phyloP scores from a whole-genome alignment of 495 filamentous ascomycete genomes.

The Xylaria curta region DNA sequence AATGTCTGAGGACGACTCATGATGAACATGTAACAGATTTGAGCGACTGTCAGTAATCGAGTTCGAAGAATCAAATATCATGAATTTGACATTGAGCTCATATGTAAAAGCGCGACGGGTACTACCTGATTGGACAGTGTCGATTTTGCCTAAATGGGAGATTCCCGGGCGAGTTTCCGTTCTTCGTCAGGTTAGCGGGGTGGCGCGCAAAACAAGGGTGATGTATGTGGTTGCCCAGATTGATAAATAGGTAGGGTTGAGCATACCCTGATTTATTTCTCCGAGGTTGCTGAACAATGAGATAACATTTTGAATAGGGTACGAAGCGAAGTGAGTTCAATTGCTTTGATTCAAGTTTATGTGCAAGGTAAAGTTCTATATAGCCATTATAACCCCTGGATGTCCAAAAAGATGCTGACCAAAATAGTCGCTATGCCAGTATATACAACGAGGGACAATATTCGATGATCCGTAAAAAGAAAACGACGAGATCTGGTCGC shows the following conservation, averaged over 20 bases:
- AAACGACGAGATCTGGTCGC: neutral
- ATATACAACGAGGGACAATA: conserved; percentile 22
- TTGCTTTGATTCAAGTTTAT: conserved; percentile 10
- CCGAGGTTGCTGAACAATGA: neutral
- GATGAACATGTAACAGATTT: neutral
- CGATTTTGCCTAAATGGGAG: conserved; percentile 32
- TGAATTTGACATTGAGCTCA: neutral
- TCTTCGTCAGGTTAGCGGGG: conserved; percentile 33
- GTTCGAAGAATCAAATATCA: neutral
- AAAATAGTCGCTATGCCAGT: conserved; percentile 22
- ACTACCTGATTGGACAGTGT: conserved; percentile 27
- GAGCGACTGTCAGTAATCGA: neutral
- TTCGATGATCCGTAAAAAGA: neutral
- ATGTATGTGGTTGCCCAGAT: neutral
- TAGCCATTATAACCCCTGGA: conserved; percentile 21
- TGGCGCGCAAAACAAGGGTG: neutral
- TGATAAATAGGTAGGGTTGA: neutral
- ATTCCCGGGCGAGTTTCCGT: conserved; percentile 23
- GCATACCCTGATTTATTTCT: neutral
- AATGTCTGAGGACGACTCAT: conserved; percentile 6
- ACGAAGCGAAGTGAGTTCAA: conserved; percentile 8
- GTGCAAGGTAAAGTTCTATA: neutral
- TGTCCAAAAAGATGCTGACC: conserved; percentile 19
- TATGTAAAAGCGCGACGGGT: neutral
- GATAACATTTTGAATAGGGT: neutral